Evolutionary conservation across 2,329 filamentous ascomycete genomes (phyloP).

Genomic region (Exophiala sp.): DNA sequence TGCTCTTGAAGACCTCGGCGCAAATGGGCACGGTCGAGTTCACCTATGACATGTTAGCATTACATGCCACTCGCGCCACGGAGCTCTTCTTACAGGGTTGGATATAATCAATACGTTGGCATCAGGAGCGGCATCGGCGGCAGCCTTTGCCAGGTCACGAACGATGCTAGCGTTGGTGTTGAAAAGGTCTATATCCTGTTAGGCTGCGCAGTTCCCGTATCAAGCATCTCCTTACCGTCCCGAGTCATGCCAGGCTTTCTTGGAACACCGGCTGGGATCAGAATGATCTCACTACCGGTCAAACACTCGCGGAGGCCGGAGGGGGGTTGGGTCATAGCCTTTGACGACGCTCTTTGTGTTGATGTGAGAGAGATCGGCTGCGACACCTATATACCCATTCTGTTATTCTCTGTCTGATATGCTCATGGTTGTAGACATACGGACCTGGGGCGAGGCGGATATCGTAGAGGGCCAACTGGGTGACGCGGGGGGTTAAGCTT

Average conservation of each 20-base stretch:
- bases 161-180: conserved; percentile 99
- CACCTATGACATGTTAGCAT: conserved; percentile 47
- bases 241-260: conserved; percentile 99
- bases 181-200: conserved; percentile 71
- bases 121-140: conserved; percentile 78
- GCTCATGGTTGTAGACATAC: conserved; percentile 33
- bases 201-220: conserved; percentile 1
- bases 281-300: conserved; percentile 83
- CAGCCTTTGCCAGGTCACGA: conserved; percentile 93
- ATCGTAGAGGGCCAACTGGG: conserved; percentile 93
- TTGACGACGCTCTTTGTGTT: conserved; percentile 96
- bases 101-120: conserved; percentile 96
- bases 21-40: conserved; percentile 99
- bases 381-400: conserved; percentile 63
- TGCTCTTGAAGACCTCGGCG: conserved; percentile 92
- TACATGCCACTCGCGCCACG: neutral
- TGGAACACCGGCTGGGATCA: conserved; percentile 97
- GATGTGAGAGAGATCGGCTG: conserved; percentile 96
- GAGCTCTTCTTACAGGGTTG: conserved; percentile 64
- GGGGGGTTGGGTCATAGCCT: conserved; percentile 74
- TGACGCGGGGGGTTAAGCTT: conserved; percentile 97
- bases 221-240: conserved; percentile 58
- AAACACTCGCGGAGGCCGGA: conserved; percentile 71
- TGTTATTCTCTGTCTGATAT: conserved; percentile 16
- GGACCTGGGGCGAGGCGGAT: conserved; percentile 88